Conservation (phyloP, 495 filamentous ascomycete genomes). For the Aspergillus baeticus region DNA sequence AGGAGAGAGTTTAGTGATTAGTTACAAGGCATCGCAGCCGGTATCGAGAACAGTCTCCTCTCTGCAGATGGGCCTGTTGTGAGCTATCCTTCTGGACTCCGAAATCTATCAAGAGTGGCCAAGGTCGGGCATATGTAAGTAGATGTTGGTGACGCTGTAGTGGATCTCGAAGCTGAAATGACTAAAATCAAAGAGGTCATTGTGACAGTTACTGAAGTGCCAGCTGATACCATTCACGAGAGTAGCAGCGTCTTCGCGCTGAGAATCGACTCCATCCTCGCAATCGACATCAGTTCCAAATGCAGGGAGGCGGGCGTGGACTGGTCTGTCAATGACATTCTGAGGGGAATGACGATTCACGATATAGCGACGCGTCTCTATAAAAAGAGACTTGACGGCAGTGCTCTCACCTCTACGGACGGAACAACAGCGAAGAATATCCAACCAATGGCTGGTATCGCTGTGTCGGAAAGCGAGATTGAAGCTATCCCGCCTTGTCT, state of each 20-base stretch:
- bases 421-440: no score
- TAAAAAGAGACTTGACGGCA: no score
- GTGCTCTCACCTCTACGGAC: no score
- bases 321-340: not conserved
- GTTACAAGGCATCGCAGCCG: not conserved
- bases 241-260: constrained; percentile 1
- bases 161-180: no score
- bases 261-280: constrained; percentile 3
- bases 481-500: constrained; percentile 58
- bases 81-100: not conserved
- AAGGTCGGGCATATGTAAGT: no score
- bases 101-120: not conserved
- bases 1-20: not conserved
- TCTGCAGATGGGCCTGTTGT: not conserved
- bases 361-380: no score
- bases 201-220: not conserved
- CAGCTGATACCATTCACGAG: not conserved
- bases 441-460: no score
- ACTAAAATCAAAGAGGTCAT: constrained; percentile 1
- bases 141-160: no score
- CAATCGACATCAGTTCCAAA: constrained; percentile 4
- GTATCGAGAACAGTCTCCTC: not conserved
- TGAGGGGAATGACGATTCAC: not conserved
- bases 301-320: not conserved
- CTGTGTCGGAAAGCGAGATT: constrained; percentile 35